A percentile compares a stretch with the other conserved stretches of the same genome.
phyloP scores from a whole-genome alignment of 2,329 filamentous ascomycete species.

The Rhynchosporium graminicola region DNA sequence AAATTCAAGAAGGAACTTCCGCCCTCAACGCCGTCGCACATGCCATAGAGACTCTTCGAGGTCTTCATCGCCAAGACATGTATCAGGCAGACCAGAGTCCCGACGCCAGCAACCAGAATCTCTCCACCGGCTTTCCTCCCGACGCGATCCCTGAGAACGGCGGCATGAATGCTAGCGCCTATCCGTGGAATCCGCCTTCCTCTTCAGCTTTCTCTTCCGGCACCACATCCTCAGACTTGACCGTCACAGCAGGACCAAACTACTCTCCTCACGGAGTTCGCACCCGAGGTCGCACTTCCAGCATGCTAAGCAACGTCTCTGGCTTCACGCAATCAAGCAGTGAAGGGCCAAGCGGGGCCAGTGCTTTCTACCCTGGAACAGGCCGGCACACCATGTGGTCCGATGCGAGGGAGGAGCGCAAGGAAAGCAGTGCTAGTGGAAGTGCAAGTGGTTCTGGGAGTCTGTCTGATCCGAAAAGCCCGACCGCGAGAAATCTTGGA shows the following conservation, averaged over 20 bases:
- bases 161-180: constrained; percentile 23
- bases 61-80: constrained; percentile 21
- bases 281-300: constrained; percentile 59
- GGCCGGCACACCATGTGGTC: constrained; percentile 25
- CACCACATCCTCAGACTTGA: constrained; percentile 20
- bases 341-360: constrained; percentile 41
- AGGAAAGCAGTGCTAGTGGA: constrained; percentile 30
- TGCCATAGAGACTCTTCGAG: constrained; percentile 19
- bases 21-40: constrained; percentile 20
- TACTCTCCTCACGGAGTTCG: constrained; percentile 23
- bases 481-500: constrained; percentile 35
- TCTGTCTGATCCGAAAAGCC: constrained; percentile 55
- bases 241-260: constrained; percentile 15
- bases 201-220: constrained; percentile 17
- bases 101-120: constrained; percentile 28
- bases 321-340: constrained; percentile 64
- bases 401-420: constrained; percentile 29
- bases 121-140: constrained; percentile 14
- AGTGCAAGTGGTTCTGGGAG: constrained; percentile 43
- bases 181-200: constrained; percentile 33
- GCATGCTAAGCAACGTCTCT: constrained; percentile 68
- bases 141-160: constrained; percentile 25
- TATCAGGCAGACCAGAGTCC: constrained; percentile 28
- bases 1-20: constrained; percentile 25
- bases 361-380: constrained; percentile 16